Evolutionary conservation across 2,329 filamentous ascomycete species (phyloP).

Genomic region (Fulvia fulva): DNA sequence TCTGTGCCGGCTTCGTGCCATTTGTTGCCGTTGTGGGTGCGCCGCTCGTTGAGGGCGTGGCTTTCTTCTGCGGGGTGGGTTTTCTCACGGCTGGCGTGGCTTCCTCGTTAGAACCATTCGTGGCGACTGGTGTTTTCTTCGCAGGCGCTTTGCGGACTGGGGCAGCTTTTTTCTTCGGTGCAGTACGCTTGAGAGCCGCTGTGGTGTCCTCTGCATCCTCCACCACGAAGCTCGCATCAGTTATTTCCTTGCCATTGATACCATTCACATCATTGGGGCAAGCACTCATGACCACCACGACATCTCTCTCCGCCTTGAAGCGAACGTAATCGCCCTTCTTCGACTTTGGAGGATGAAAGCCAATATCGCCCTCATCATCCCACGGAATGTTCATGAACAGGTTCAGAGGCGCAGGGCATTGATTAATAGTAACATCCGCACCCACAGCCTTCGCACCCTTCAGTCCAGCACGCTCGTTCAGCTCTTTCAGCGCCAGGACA

Average conservation of each 20-base stretch:
- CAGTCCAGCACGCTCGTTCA: constrained; percentile 45
- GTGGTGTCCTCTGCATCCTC: constrained; percentile 27
- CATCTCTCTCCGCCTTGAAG: constrained; percentile 42
- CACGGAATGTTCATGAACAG: constrained; percentile 49
- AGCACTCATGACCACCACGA: constrained; percentile 46
- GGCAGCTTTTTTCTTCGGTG: constrained; percentile 13
- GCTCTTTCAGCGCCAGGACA: constrained; percentile 46
- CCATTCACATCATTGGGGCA: constrained; percentile 45
- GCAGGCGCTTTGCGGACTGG: constrained; percentile 18
- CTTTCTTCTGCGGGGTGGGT: constrained; percentile 34
- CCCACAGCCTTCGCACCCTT: constrained; percentile 46
- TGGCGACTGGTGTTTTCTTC: background rate
- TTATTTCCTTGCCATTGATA: constrained; percentile 40
- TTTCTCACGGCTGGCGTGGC: background rate
- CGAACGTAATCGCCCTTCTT: constrained; percentile 43
- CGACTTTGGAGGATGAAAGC: constrained; percentile 39
- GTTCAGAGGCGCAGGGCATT: constrained; percentile 45
- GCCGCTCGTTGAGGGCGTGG: background rate
- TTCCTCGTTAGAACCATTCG: background rate
- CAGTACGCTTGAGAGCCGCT: constrained; percentile 19
- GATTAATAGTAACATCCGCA: constrained; percentile 47
- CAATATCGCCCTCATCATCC: constrained; percentile 39
- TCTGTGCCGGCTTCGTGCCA: background rate
- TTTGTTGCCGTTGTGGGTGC: background rate
- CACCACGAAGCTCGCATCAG: constrained; percentile 44